Conservation (phyloP, 2,329 filamentous ascomycete species). For the Elsinoe batatas region DNA sequence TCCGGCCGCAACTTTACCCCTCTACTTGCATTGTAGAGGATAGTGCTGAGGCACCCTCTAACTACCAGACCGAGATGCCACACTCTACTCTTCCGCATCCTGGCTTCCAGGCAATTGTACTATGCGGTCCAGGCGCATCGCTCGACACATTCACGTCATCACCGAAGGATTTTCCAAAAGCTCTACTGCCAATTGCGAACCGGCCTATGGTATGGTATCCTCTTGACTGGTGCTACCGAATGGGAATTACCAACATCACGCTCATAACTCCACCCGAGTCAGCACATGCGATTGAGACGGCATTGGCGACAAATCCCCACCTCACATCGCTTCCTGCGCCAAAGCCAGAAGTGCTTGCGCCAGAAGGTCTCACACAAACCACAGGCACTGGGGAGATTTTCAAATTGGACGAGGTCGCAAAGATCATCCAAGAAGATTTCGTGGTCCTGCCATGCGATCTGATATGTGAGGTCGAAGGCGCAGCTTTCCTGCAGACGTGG, state of each 20-base stretch:
- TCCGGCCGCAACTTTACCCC: not conserved
- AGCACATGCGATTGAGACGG: constrained; percentile 55
- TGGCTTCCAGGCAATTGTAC: constrained; percentile 71
- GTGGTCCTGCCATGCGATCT: constrained; percentile 87
- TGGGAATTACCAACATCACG: constrained; percentile 59
- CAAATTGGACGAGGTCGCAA: constrained; percentile 69
- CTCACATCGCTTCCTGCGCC: constrained; percentile 64
- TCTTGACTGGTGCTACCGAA: constrained; percentile 74
- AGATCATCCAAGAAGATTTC: constrained; percentile 75
- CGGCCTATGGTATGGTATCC: constrained; percentile 86
- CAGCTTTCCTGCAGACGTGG: constrained; percentile 79
- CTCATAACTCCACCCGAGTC: constrained; percentile 49
- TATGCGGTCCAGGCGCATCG: constrained; percentile 73
- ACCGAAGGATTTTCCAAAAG: constrained; percentile 71
- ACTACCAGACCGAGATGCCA: constrained; percentile 49
- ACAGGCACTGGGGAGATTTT: constrained; percentile 86
- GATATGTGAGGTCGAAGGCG: constrained; percentile 78
- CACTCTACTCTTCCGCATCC: constrained; percentile 66
- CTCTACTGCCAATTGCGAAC: constrained; percentile 72
- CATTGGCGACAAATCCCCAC: constrained; percentile 67
- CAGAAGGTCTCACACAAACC: constrained; percentile 64
- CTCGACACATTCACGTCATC: constrained; percentile 75
- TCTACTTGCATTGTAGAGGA: not conserved
- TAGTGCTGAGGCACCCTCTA: not conserved
- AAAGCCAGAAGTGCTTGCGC: constrained; percentile 65